phyloP scores from a whole-genome alignment of 78 protist species.

The Polysphondylium violaceum region DNA sequence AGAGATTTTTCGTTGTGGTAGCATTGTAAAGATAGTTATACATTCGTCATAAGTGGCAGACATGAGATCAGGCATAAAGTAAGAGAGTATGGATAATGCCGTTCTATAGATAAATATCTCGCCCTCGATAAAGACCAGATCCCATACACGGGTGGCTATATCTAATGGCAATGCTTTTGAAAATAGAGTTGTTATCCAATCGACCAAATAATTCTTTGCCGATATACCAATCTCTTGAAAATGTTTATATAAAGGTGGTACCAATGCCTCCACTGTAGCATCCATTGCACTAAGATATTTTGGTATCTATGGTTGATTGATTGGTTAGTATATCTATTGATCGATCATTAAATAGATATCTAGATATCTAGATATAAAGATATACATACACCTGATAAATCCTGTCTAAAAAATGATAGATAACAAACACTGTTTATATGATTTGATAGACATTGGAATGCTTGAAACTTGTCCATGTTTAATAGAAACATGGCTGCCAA shows the following conservation, averaged over 20 bases:
- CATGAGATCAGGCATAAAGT: slow-evolving; percentile 32
- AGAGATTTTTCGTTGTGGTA: slow-evolving; percentile 49
- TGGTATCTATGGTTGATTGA: slow-evolving; percentile 39
- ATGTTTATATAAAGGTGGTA: slow-evolving; percentile 80
- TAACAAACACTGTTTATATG: slow-evolving; percentile 82
- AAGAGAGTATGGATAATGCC: slow-evolving; percentile 58
- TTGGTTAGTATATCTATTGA: neutral
- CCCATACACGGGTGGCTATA: slow-evolving; percentile 92
- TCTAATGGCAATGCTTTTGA: slow-evolving; percentile 88
- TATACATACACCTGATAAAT: slow-evolving; percentile 73
- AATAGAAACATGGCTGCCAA: slow-evolving; percentile 94
- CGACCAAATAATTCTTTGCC: slow-evolving; percentile 83
- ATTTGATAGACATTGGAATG: slow-evolving; percentile 90
- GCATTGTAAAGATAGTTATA: slow-evolving; percentile 41
- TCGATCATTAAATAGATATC: neutral
- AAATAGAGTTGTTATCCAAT: slow-evolving; percentile 94
- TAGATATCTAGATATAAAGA: no score
- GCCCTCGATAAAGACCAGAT: slow-evolving; percentile 87
- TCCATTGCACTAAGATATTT: slow-evolving; percentile 77
- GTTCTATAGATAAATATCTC: slow-evolving; percentile 80
- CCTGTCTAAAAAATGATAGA: slow-evolving; percentile 86
- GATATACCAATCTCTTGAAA: slow-evolving; percentile 68
- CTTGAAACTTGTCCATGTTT: slow-evolving; percentile 85
- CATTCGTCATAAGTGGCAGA: slow-evolving; percentile 45
- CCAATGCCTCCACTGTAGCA: slow-evolving; percentile 64